phyloP scores from a whole-genome alignment of 345 rosid genomes.

The Melaleuca alternifolia region DNA sequence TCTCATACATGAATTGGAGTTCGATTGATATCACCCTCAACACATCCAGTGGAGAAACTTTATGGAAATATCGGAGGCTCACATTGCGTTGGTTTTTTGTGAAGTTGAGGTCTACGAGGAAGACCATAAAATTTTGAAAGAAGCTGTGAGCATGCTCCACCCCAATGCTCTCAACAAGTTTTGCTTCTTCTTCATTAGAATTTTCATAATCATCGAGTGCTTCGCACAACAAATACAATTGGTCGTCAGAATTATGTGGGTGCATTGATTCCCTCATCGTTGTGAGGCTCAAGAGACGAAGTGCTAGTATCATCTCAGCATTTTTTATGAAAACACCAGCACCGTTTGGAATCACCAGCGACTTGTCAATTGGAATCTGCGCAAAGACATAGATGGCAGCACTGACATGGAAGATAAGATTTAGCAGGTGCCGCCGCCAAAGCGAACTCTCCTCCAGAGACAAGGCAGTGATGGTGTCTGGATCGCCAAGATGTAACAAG shows the following conservation, averaged over 20 bases:
- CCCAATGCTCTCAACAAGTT: rapidly evolving
- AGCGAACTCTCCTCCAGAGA: rapidly evolving
- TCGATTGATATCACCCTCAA: background rate
- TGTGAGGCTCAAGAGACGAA: background rate
- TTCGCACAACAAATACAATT: too few relatives aligned
- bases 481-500: background rate
- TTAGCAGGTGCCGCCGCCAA: background rate
- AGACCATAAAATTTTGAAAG: background rate
- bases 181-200: rapidly evolving
- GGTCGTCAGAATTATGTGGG: too few relatives aligned
- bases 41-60: rapidly evolving
- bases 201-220: background rate
- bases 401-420: background rate
- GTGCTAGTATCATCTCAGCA: background rate
- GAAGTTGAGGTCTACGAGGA: rapidly evolving
- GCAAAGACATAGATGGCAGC: rapidly evolving
- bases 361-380: background rate
- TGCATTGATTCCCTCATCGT: too few relatives aligned
- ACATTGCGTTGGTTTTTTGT: rapidly evolving
- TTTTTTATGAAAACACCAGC: too few relatives aligned
- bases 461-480: background rate
- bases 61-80: rapidly evolving
- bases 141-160: background rate
- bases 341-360: background rate
- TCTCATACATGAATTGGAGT: background rate